phyloP scores from a whole-genome alignment of 768 basidiomycete genomes.

The Xerocomellus amylosporus region DNA sequence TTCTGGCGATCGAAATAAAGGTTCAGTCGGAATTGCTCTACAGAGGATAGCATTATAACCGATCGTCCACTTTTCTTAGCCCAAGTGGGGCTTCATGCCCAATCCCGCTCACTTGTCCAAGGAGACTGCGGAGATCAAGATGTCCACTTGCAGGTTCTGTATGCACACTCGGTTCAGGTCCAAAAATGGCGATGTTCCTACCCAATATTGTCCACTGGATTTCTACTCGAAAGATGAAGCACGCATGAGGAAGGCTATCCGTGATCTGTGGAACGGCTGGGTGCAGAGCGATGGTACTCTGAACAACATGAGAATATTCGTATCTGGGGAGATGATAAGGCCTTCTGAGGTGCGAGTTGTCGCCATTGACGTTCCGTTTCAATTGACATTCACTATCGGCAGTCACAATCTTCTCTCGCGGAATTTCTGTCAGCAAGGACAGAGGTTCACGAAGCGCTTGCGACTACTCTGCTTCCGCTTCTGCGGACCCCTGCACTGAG shows the following conservation, averaged over 20 bases:
- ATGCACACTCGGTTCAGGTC: slow-evolving; percentile 71
- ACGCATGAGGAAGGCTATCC: slow-evolving; percentile 67
- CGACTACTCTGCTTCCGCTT: slow-evolving; percentile 45
- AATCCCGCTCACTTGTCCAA: slow-evolving; percentile 56
- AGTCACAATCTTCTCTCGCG: slow-evolving; percentile 9
- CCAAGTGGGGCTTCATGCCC: slow-evolving; percentile 97
- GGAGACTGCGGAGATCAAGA: slow-evolving; percentile 58
- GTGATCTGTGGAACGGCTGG: slow-evolving; percentile 75
- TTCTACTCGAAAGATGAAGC: slow-evolving; percentile 68
- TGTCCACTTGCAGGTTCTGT: slow-evolving; percentile 80
- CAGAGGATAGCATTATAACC: not conserved
- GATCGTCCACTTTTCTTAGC: slow-evolving; percentile 45
- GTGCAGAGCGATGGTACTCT: slow-evolving; percentile 52
- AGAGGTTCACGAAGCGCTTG: slow-evolving; percentile 50
- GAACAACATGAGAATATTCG: slow-evolving; percentile 85
- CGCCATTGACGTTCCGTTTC: not conserved
- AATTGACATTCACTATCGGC: not conserved
- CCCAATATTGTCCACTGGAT: slow-evolving; percentile 84
- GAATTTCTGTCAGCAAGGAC: slow-evolving; percentile 18
- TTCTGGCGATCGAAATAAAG: slow-evolving; percentile 87
- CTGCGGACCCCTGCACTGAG: slow-evolving; percentile 50
- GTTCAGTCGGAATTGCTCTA: slow-evolving; percentile 38
- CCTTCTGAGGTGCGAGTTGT: slow-evolving; percentile 54
- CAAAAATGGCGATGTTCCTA: slow-evolving; percentile 32
- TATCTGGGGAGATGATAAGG: slow-evolving; percentile 54